phyloP scores from a whole-genome alignment of 768 basidiomycete genomes.

The Kwoniella dendrophila region DNA sequence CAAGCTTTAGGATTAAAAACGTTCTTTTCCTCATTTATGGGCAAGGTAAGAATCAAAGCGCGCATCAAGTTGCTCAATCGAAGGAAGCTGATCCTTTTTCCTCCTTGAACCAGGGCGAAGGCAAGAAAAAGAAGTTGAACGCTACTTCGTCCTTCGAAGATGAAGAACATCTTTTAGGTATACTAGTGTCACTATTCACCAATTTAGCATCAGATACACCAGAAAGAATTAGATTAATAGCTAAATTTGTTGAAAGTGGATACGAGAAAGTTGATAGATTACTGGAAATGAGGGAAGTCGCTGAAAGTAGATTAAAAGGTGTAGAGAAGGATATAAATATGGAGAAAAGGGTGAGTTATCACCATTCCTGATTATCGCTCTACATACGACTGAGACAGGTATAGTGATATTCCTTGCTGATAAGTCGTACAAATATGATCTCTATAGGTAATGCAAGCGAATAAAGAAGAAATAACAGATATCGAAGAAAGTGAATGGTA shows the following conservation, averaged over 20 bases:
- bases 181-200: conserved; percentile 87
- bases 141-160: conserved; percentile 68
- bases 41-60: conserved; percentile 66
- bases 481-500: conserved; percentile 79
- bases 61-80: too few relatives aligned
- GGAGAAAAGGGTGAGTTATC: conserved; percentile 66
- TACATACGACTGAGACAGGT: background rate
- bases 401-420: background rate
- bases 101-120: conserved; percentile 28
- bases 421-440: background rate
- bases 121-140: conserved; percentile 68
- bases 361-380: background rate
- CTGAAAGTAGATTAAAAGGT: conserved; percentile 64
- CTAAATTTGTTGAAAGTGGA: conserved; percentile 89
- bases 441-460: conserved; percentile 62
- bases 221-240: conserved; percentile 74
- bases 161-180: conserved; percentile 80
- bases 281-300: conserved; percentile 78
- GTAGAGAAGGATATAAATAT: conserved; percentile 69
- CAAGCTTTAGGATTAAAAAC: conserved; percentile 85
- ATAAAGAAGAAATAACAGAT: conserved; percentile 63
- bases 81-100: background rate
- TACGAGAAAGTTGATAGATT: conserved; percentile 96
- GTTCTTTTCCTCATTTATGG: conserved; percentile 89
- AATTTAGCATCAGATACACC: conserved; percentile 86